These are phyloP conservation scores for Phlebiopsis flavidoalba DNA, from an alignment of 768 basidiomycete species.

Conservation along the genomic window DNA sequence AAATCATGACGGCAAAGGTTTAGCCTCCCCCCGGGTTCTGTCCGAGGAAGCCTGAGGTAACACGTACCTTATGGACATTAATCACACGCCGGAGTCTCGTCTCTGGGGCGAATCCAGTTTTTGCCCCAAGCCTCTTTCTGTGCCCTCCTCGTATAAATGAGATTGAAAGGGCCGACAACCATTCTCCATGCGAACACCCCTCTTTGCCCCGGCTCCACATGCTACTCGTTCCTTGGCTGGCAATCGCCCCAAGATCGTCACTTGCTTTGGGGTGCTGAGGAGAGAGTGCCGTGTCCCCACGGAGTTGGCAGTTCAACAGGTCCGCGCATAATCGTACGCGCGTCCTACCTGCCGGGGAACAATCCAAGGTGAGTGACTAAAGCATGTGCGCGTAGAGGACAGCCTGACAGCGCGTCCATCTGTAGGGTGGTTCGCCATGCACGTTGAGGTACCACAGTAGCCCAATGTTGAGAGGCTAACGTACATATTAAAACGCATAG, in stretches of 20 bases:
- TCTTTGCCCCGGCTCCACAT: slow-evolving; percentile 14
- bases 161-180: slow-evolving; percentile 86
- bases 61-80: slow-evolving; percentile 77
- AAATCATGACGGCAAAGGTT: too few species aligned
- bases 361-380: slow-evolving; percentile 82
- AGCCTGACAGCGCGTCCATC: slow-evolving; percentile 80
- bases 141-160: slow-evolving; percentile 86
- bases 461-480: slow-evolving; percentile 83
- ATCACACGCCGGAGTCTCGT: slow-evolving; percentile 92
- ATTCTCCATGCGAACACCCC: slow-evolving; percentile 63
- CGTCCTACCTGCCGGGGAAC: slow-evolving; percentile 75
- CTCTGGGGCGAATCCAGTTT: slow-evolving; percentile 84
- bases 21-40: too few species aligned
- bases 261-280: slow-evolving; percentile 75
- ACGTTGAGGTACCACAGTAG: slow-evolving; percentile 91
- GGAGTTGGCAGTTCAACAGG: slow-evolving; percentile 79
- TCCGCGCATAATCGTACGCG: slow-evolving; percentile 90
- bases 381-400: slow-evolving; percentile 81
- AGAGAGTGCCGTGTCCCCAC: slow-evolving; percentile 69
- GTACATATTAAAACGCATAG: neutral
- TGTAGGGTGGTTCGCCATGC: slow-evolving; percentile 71
- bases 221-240: slow-evolving; percentile 62
- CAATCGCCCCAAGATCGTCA: slow-evolving; percentile 84
- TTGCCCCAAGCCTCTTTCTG: slow-evolving; percentile 82
- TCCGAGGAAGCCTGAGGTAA: slow-evolving; percentile 2